phyloP scores from a whole-genome alignment of 2,329 filamentous ascomycete species.

The Geoglossum cookeanum region DNA sequence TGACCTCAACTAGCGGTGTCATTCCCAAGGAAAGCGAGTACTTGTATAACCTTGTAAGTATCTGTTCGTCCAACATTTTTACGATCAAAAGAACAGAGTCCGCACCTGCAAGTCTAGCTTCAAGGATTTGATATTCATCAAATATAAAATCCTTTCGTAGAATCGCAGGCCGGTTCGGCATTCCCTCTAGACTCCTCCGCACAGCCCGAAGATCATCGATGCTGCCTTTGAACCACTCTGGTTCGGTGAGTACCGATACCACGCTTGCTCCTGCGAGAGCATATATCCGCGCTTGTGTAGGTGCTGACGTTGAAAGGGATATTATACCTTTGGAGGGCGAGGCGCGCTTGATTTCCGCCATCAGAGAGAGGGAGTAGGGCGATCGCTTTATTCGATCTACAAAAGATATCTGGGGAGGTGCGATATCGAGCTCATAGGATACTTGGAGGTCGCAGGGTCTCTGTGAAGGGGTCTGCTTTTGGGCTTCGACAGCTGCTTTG shows the following conservation, averaged over 20 bases:
- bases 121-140: constrained; percentile 93
- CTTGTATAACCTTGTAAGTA: constrained; percentile 60
- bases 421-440: constrained; percentile 64
- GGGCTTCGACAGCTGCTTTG: constrained; percentile 52
- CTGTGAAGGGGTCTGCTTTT: constrained; percentile 73
- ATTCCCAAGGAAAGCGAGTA: constrained; percentile 85
- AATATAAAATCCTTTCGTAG: constrained; percentile 95
- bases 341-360: constrained; percentile 94
- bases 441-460: constrained; percentile 68
- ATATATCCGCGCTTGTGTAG: constrained; percentile 77
- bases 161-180: constrained; percentile 82
- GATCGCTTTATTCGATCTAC: constrained; percentile 61
- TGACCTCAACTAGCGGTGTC: constrained; percentile 95
- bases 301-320: constrained; percentile 68
- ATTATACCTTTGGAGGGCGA: constrained; percentile 95
- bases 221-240: constrained; percentile 97
- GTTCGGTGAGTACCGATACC: constrained; percentile 95
- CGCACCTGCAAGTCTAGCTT: constrained; percentile 78
- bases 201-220: constrained; percentile 84
- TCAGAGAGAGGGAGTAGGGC: constrained; percentile 72
- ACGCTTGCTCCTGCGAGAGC: constrained; percentile 87
- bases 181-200: constrained; percentile 68
- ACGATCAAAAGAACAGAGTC: constrained; percentile 93
- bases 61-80: constrained; percentile 74
- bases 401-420: constrained; percentile 69